Conservation (phyloP, 208 protist genomes). For the Leishmania braziliensis region DNA sequence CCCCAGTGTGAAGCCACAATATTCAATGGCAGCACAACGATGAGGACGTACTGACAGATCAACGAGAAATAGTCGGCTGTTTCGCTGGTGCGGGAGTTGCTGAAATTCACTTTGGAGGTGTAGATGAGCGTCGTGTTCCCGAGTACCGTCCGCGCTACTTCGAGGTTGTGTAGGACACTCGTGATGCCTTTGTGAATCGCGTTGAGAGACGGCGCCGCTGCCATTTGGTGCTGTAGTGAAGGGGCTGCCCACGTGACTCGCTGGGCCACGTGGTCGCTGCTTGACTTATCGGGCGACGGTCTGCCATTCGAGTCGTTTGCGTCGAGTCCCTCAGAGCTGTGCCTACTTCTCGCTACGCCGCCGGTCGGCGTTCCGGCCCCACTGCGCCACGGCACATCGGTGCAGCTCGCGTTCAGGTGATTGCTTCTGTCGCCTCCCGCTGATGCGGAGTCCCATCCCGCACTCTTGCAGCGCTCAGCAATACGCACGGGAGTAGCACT, state of each 20-base stretch:
- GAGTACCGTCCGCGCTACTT: slow-evolving; percentile 48
- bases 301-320: background rate
- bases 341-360: background rate
- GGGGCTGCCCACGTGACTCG: background rate
- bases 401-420: background rate
- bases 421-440: background rate
- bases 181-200: slow-evolving; percentile 30
- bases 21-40: slow-evolving; percentile 56
- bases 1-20: slow-evolving; percentile 67
- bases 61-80: slow-evolving; percentile 53
- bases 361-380: background rate
- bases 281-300: background rate
- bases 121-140: slow-evolving; percentile 71
- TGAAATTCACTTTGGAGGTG: slow-evolving; percentile 47
- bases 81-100: slow-evolving; percentile 47
- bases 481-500: background rate
- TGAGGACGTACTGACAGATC: slow-evolving; percentile 46
- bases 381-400: background rate
- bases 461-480: background rate
- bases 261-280: no score
- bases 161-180: slow-evolving; percentile 41
- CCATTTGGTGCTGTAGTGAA: background rate
- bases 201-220: background rate
- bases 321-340: background rate
- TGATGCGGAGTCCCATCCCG: background rate